phyloP scores from a whole-genome alignment of 73 alveolate species.

The Tetrahymena malaccensis region DNA sequence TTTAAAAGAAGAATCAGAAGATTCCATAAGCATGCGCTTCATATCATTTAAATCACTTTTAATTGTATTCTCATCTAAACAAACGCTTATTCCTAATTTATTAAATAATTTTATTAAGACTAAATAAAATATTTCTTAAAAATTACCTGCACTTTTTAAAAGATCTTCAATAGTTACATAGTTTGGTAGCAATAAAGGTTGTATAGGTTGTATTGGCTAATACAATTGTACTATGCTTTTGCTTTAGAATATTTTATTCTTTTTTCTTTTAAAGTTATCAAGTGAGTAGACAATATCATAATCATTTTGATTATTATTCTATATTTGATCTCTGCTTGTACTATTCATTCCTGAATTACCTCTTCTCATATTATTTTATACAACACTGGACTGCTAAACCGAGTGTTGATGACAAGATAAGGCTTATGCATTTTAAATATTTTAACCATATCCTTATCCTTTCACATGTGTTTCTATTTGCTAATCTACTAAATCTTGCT shows the following conservation, averaged over 20 bases:
- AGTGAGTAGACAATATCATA: background rate
- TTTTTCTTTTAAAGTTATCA: background rate
- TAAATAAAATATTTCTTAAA: too few relatives aligned
- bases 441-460: background rate
- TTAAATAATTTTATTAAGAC: too few relatives aligned
- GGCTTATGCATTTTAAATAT: background rate
- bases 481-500: background rate
- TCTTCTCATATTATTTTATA: background rate
- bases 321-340: background rate
- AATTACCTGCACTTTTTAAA: background rate
- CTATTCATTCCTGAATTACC: background rate
- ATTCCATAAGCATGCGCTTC: background rate
- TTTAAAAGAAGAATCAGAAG: background rate
- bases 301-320: background rate
- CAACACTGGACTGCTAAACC: background rate
- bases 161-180: background rate
- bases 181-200: background rate
- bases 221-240: background rate
- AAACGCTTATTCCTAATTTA: background rate
- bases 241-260: background rate
- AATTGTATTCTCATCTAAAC: background rate
- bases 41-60: background rate
- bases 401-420: background rate
- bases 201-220: background rate
- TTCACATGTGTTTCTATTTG: background rate